A percentile compares a stretch with the other conserved stretches of the same genome.
Evolutionary conservation across 2,329 filamentous ascomycete genomes (phyloP).

Genomic region (Penicillium sp.): DNA sequence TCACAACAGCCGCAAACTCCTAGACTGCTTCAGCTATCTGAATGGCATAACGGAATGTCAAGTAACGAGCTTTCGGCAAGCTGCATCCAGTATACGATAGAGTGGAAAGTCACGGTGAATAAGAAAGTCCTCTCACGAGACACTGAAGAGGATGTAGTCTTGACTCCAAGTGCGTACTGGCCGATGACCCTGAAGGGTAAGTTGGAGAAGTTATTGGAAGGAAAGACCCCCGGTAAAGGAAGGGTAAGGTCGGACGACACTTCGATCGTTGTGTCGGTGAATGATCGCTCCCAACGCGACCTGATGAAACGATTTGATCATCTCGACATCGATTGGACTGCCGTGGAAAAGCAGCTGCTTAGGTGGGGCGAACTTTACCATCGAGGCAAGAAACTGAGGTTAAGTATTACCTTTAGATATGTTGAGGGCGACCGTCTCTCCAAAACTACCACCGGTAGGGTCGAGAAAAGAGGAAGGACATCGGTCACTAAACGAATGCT

Average conservation of each 20-base stretch:
- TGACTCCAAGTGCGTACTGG: neutral
- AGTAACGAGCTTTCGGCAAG: slow-evolving; percentile 6
- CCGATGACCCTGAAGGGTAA: neutral
- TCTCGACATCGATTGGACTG: too few relatives aligned
- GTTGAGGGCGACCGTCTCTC: slow-evolving; percentile 3
- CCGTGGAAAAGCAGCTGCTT: slow-evolving; percentile 8
- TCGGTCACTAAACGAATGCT: slow-evolving; percentile 13
- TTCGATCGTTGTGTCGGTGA: slow-evolving; percentile 24
- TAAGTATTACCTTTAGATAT: slow-evolving; percentile 10
- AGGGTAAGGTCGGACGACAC: slow-evolving; percentile 7
- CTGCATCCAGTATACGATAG: slow-evolving; percentile 20
- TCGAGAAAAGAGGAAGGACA: slow-evolving; percentile 13
- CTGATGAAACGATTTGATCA: slow-evolving; percentile 27
- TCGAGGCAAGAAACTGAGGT: slow-evolving; percentile 10
- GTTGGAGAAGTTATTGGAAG: neutral
- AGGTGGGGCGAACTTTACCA: slow-evolving; percentile 4
- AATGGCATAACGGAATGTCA: neutral
- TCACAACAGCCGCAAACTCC: too few relatives aligned
- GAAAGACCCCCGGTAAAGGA: neutral
- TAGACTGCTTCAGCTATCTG: slow-evolving; percentile 3
- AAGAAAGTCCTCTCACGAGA: slow-evolving; percentile 5
- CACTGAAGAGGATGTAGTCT: neutral
- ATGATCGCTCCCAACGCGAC: slow-evolving; percentile 27
- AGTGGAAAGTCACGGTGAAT: slow-evolving; percentile 25
- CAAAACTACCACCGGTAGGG: neutral